Percentiles rank a stretch among this genome's conserved stretches.
phyloP scores from a whole-genome alignment of 805 yeast species.

The Nakazawaea pomicola region DNA sequence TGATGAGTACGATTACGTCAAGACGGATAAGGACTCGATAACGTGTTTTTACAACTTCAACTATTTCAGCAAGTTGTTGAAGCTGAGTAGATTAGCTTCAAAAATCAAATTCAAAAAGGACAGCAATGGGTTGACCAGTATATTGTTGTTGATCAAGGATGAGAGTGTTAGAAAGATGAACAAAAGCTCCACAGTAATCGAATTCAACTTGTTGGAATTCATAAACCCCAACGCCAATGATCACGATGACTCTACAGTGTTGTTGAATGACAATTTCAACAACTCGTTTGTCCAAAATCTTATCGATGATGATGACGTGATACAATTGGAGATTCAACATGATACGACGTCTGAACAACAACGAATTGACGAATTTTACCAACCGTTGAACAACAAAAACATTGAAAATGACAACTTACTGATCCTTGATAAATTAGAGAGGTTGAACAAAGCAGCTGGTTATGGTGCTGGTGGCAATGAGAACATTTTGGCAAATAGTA shows the following conservation, averaged over 20 bases:
- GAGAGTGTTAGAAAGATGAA: background rate
- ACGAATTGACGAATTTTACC: conserved; percentile 25
- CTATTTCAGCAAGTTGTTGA: conserved; percentile 41
- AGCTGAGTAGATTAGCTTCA: conserved; percentile 44
- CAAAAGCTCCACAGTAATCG: conserved; percentile 11
- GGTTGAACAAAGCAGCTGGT: background rate
- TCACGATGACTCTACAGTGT: conserved; percentile 13
- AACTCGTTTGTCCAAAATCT: conserved; percentile 24
- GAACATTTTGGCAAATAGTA: background rate
- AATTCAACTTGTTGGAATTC: conserved; percentile 14
- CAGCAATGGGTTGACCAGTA: conserved; percentile 34
- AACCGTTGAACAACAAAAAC: background rate
- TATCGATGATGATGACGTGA: conserved; percentile 28
- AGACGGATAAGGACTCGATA: conserved; percentile 23
- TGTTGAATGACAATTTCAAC: conserved; percentile 21
- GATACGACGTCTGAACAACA: conserved; percentile 3
- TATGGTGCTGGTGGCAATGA: background rate
- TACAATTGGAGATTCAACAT: conserved; percentile 17
- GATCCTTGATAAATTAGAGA: background rate
- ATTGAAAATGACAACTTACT: too few species aligned
- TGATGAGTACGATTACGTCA: conserved; percentile 17
- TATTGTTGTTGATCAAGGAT: conserved; percentile 15
- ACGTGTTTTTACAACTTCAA: conserved; percentile 47
- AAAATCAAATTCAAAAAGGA: conserved; percentile 54
- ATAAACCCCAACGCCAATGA: conserved; percentile 5